Percentiles rank a stretch among this genome's conserved stretches.
phyloP scores from a whole-genome alignment of 2,329 filamentous ascomycete species.

The Fusarium sp. region DNA sequence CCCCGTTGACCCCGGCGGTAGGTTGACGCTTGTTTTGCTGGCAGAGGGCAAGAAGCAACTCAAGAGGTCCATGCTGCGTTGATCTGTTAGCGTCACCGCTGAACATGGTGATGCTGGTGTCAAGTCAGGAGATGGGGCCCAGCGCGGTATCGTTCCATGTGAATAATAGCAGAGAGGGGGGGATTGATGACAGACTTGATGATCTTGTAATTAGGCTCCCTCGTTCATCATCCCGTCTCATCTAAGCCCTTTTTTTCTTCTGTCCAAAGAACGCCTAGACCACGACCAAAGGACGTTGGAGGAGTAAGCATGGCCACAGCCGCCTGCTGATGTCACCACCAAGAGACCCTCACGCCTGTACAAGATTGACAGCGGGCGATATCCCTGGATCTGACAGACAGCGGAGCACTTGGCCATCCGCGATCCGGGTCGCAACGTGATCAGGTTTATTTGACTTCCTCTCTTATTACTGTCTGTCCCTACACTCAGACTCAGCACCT shows the following conservation, averaged over 20 bases:
- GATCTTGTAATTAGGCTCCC: not conserved
- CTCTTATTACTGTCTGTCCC: not conserved
- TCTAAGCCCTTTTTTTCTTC: not conserved
- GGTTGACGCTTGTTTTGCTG: conserved; percentile 23
- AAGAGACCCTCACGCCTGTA: conserved; percentile 20
- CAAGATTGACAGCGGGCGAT: not conserved
- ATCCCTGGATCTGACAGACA: conserved; percentile 35
- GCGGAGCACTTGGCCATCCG: conserved; percentile 1
- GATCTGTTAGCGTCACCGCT: conserved; percentile 11
- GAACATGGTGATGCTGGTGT: not conserved
- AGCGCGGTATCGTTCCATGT: conserved; percentile 12
- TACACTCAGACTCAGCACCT: not conserved
- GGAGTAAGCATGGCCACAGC: conserved; percentile 31
- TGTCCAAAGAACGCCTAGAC: conserved; percentile 4
- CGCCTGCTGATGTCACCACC: conserved; percentile 37
- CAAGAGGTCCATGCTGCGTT: not conserved
- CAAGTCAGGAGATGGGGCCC: conserved; percentile 12
- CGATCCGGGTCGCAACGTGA: not conserved
- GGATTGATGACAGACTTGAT: not conserved
- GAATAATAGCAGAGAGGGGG: not conserved
- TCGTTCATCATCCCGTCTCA: conserved; percentile 1
- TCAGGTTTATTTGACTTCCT: not conserved
- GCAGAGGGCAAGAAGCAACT: not conserved
- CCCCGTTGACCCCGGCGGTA: not conserved
- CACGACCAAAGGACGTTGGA: not conserved